Percentiles rank a stretch among this genome's conserved stretches.
phyloP scores from a whole-genome alignment of 768 basidiomycete species.

The Udeniomyces megalosporus region DNA sequence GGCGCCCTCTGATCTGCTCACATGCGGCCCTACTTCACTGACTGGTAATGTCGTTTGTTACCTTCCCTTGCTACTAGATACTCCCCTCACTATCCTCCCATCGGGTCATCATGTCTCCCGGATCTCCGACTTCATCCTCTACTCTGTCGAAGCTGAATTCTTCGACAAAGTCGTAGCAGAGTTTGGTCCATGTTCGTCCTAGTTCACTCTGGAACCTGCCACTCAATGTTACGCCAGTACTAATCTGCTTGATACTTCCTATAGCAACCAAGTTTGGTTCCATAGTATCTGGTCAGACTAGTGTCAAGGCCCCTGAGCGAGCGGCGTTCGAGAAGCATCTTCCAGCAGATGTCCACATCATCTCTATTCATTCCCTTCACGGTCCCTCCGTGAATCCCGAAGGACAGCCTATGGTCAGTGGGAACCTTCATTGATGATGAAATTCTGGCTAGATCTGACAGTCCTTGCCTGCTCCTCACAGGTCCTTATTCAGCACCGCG shows the following conservation, averaged over 20 bases:
- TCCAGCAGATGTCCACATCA: constrained; percentile 68
- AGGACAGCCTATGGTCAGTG: constrained; percentile 72
- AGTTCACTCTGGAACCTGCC: too few species aligned
- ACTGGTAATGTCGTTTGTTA: neutral
- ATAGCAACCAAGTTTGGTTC: constrained; percentile 81
- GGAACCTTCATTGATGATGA: neutral
- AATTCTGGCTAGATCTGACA: neutral
- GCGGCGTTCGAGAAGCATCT: constrained; percentile 76
- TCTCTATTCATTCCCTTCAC: constrained; percentile 88
- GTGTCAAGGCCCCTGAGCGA: constrained; percentile 87
- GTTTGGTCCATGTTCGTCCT: constrained; percentile 72
- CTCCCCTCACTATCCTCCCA: constrained; percentile 41
- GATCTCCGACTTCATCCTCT: constrained; percentile 81
- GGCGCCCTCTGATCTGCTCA: neutral
- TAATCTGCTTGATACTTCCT: neutral
- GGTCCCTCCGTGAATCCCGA: constrained; percentile 75
- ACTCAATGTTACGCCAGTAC: too few species aligned
- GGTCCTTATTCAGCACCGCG: constrained; percentile 81
- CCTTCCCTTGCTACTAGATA: constrained; percentile 31
- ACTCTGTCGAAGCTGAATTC: constrained; percentile 83
- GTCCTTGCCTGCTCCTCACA: constrained; percentile 24
- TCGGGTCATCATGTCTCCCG: constrained; percentile 81
- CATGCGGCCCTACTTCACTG: neutral
- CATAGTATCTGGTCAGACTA: constrained; percentile 88
- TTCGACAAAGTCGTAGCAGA: constrained; percentile 66